Base-by-base conservation (phyloP, 179 eudicot genomes). In the Silene vulgaris region DNA sequence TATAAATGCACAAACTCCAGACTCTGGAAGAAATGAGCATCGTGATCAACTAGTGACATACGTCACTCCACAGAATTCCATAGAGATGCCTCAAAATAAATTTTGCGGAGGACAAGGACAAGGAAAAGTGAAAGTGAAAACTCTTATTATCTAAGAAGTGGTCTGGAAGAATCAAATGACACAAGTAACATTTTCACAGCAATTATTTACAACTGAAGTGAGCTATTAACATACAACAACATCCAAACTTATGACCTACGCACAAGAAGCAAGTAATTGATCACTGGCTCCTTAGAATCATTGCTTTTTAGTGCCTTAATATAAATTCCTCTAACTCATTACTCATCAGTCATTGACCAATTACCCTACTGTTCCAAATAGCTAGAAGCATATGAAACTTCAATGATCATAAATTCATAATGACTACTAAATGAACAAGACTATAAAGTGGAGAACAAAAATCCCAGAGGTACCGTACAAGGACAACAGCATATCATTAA, bases 1-100 rank as follows among this genome's bases (percentile, higher is more conserved):
- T 26, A 63, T 3, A 63, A 63, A 63, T 23, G 67, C 67, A 63
- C 28, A 62, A 62, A 62, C 30, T 62, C 65, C 28, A 21, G 65
- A 23, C 65, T 62, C 14, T 20, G 65, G 14, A 62, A 62, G 65
- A 28, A 62, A 63, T 23, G 16, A 37, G 26, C 35, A 13, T 63
- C 35, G 2, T 23, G 67, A 23, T 52, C 17, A 52, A 52, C 59
- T 63, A 63, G 35, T 29, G 26, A 26, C 67, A 63, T 26, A 23
- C 16, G 35, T 11, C 32, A 12, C 67, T 63, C 67, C n/a, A 63
- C 28, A 26, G 66, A 63, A 11, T 26, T 63, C 67, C 35, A 63
- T 63, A 63, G 66, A 63, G 66, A 63, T 63, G 35, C 32, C 1
- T 11, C 32, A 63, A 63, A 63, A 63, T 17, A 52, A 14, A 14